Base-by-base conservation (phyloP, 2,329 filamentous ascomycete genomes). In the Plectosphaerella sp. region DNA sequence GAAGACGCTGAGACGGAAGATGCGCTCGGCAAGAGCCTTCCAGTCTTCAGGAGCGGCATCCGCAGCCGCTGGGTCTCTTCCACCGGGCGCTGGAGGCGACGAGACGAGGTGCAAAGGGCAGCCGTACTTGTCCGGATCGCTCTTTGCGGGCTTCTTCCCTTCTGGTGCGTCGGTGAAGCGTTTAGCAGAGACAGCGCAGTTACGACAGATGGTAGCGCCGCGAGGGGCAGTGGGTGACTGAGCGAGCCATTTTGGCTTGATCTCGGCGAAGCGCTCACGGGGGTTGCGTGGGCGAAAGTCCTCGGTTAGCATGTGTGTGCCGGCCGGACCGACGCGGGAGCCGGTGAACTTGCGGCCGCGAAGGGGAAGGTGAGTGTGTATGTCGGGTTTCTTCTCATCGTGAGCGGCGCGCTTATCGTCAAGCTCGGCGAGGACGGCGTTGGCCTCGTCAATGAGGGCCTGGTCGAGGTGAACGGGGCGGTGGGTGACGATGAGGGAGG, bases 171-270 rank as follows among this genome's bases (percentile, higher is more conserved):
- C 68, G 69, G 48, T 64, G 63, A 47, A 74, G 62, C 55, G 73
- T 68, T 46, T 74, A 64, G 70, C 69, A 51, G 75, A 70, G 45
- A 72, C 72, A 37, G 89, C 89, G 65, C 89, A 94, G 39, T 87
- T 91, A 33, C 89, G 83, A 69, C 89, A 94, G 48, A 87, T 77
- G 48, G 74, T 78, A 41, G 87, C 80, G 25, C 71, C 68, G 0
- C 64, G 24, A 1, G 89, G 89, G 0, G 89, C 88, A 37, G 82
- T 84, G 4, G 86, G 88, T 2, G 88, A 92, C 65, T 91, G 88
- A 9, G 78, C 72, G 24, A 94, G 79, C 89, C 89, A 94, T 69
- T 94, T 94, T 14, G 89, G 89, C 65, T 94, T 94, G 70, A 93
- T 87, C 65, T 93, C 88, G 52, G 89, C 72, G 33, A 88, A 46